A percentile compares a stretch with the other conserved stretches of the same genome.
Conservation (phyloP, 139 green algal species). For the Monoraphidium neglectum region DNA sequence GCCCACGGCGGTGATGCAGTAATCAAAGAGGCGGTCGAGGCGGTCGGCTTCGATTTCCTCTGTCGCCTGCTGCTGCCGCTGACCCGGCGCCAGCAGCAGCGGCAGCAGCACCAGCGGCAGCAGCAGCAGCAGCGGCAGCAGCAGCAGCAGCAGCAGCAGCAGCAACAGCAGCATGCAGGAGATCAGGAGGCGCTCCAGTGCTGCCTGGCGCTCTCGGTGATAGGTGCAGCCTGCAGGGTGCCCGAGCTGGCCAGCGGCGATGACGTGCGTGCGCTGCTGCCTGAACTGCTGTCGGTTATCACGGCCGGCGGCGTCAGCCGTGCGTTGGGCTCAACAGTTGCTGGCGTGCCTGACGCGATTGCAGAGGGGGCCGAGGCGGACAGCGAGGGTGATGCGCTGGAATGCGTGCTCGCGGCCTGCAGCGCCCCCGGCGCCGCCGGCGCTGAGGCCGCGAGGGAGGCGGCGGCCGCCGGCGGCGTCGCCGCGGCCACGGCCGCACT, state of each 20-base stretch:
- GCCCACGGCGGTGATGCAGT: slow-evolving; percentile 38
- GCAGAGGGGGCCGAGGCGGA: not conserved
- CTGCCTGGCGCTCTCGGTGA: slow-evolving; percentile 50
- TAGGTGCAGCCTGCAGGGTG: slow-evolving; percentile 48
- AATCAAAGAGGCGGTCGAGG: slow-evolving; percentile 44
- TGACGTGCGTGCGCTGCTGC: slow-evolving; percentile 41
- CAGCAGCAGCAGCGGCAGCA: slow-evolving; percentile 11
- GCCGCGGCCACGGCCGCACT: slow-evolving; percentile 19
- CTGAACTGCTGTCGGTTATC: slow-evolving; percentile 53
- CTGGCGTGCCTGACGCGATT: too few relatives aligned
- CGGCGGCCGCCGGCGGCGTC: slow-evolving; percentile 16
- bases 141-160: slow-evolving; percentile 20
- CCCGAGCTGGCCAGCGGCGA: slow-evolving; percentile 40
- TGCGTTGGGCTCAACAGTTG: not conserved
- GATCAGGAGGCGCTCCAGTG: not conserved
- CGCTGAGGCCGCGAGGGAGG: not conserved
- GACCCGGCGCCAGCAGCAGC: slow-evolving; percentile 11
- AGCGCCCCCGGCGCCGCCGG: not conserved
- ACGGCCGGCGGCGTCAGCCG: slow-evolving; percentile 33
- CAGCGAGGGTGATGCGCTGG: slow-evolving; percentile 48
- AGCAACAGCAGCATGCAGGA: slow-evolving; percentile 16
- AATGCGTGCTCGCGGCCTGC: slow-evolving; percentile 44
- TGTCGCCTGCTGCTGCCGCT: slow-evolving; percentile 70
- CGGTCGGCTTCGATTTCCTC: slow-evolving; percentile 64
- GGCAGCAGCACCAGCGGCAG: slow-evolving; percentile 17